Evolutionary conservation across 1,139 yeast species (phyloP).

Genomic region (Meyerozyma elateridarum): DNA sequence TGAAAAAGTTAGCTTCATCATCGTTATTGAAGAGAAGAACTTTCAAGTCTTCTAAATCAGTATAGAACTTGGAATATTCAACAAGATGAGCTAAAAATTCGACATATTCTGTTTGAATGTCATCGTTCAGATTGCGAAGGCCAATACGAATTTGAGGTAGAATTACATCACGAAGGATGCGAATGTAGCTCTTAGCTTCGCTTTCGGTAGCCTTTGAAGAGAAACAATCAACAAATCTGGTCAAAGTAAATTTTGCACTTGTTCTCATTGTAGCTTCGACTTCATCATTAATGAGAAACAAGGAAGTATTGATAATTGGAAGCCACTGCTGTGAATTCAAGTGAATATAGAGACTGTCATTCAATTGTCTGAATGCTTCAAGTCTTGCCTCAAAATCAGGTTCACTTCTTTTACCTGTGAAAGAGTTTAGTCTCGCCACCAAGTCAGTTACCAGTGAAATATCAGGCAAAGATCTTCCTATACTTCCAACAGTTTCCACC

Average conservation of each 20-base stretch:
- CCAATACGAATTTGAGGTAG: constrained; percentile 70
- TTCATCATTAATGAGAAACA: constrained; percentile 71
- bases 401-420: constrained; percentile 56
- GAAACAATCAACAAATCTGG: constrained; percentile 60
- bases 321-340: constrained; percentile 66
- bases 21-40: constrained; percentile 61
- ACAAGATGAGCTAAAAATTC: constrained; percentile 62
- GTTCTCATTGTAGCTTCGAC: constrained; percentile 79
- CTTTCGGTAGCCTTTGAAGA: constrained; percentile 28
- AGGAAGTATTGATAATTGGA: constrained; percentile 65
- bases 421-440: constrained; percentile 65
- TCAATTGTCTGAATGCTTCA: constrained; percentile 60
- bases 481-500: constrained; percentile 52
- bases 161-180: constrained; percentile 49
- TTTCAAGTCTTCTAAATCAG: constrained; percentile 64
- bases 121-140: constrained; percentile 56
- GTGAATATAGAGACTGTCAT: constrained; percentile 45
- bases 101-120: constrained; percentile 67
- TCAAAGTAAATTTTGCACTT: constrained; percentile 65
- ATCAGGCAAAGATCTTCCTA: constrained; percentile 51
- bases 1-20: constrained; percentile 82
- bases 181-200: constrained; percentile 33
- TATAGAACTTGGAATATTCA: constrained; percentile 41
- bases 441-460: constrained; percentile 45
- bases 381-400: constrained; percentile 77